phyloP scores from a whole-genome alignment of 345 rosid species.

The Citrus australasica region DNA sequence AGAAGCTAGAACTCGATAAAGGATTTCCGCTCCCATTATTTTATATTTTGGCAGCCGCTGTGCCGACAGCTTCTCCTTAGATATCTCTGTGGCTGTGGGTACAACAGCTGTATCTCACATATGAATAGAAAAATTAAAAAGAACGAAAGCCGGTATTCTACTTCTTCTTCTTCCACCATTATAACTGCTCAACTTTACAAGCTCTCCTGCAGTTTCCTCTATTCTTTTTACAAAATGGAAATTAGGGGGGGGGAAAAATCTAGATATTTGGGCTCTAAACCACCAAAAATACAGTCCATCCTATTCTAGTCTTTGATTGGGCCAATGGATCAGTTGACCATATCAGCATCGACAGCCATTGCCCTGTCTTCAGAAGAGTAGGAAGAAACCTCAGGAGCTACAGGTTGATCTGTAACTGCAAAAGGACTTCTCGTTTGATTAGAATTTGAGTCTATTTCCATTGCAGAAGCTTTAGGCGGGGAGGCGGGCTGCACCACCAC shows the following conservation, averaged over 20 bases:
- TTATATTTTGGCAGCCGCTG: not conserved
- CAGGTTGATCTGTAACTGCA: conserved; percentile 25
- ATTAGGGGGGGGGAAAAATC: not conserved
- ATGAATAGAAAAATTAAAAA: not conserved
- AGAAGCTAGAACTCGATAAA: not conserved
- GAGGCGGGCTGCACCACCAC: conserved; percentile 80
- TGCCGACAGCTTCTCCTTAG: not conserved
- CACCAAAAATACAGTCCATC: not conserved
- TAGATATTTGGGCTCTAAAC: not conserved
- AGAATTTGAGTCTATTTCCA: conserved; percentile 58
- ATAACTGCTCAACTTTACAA: not conserved
- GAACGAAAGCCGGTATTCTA: too few relatives aligned
- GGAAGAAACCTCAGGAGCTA: conserved; percentile 30
- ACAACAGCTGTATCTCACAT: not conserved
- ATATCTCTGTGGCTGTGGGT: not conserved
- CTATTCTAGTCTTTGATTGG: not conserved
- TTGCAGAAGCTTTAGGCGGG: conserved; percentile 76
- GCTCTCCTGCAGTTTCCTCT: not conserved
- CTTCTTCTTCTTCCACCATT: too few relatives aligned
- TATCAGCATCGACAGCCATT: conserved; percentile 42
- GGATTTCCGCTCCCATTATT: not conserved
- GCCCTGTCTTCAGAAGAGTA: conserved; percentile 41
- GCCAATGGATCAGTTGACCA: conserved; percentile 24
- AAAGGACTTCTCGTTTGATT: conserved; percentile 49
- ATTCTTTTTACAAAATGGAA: not conserved